Evolutionary conservation across 768 basidiomycete species (phyloP).

Genomic region (Lentinula edodes): DNA sequence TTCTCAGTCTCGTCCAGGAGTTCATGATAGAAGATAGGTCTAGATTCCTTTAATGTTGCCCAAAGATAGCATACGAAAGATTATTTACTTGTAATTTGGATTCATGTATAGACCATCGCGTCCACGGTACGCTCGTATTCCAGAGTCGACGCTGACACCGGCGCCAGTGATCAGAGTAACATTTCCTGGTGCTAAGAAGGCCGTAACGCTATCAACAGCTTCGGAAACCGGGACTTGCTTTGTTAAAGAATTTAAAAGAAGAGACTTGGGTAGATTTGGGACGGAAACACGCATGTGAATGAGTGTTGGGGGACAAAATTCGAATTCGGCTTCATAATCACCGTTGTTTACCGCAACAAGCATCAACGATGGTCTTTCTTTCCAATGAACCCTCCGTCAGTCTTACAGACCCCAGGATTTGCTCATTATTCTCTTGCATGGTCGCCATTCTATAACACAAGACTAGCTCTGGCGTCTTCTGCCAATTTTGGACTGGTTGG

Average conservation of each 20-base stretch:
- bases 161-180: constrained; percentile 81
- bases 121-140: constrained; percentile 92
- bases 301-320: constrained; percentile 5
- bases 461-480: constrained; percentile 74
- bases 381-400: constrained; percentile 30
- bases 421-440: constrained; percentile 78
- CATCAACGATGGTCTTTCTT: background rate
- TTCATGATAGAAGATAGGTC: constrained; percentile 79
- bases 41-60: constrained; percentile 12
- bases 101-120: constrained; percentile 83
- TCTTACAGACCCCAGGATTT: constrained; percentile 73
- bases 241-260: constrained; percentile 38
- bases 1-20: constrained; percentile 65
- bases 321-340: background rate
- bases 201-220: constrained; percentile 55
- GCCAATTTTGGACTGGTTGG: constrained; percentile 96
- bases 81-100: constrained; percentile 75
- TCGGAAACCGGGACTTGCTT: constrained; percentile 38
- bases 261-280: constrained; percentile 62
- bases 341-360: constrained; percentile 10
- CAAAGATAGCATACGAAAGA: background rate
- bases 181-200: constrained; percentile 68
- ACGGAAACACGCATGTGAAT: constrained; percentile 75
- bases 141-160: constrained; percentile 92
- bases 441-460: constrained; percentile 78